A percentile compares a stretch with the other conserved stretches of the same genome.
phyloP scores from a whole-genome alignment of 2,329 filamentous ascomycete species.

The Aspergillus candidus region DNA sequence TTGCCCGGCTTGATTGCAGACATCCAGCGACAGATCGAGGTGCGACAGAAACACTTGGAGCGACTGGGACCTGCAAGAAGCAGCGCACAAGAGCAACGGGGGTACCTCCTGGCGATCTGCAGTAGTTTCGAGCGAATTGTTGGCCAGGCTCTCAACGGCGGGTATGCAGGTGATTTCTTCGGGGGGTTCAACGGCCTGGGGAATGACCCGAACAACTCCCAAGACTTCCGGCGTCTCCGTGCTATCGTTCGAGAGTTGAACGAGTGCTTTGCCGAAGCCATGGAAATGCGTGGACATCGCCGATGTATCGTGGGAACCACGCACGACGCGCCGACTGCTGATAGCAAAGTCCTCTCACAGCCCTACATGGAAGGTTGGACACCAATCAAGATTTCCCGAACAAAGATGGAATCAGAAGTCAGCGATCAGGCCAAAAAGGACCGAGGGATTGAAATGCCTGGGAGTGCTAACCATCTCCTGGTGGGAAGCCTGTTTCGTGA shows the following conservation, averaged over 20 bases:
- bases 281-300: slow-evolving; percentile 14
- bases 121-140: slow-evolving; percentile 35
- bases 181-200: slow-evolving; percentile 10
- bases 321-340: background rate
- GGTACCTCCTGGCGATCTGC: slow-evolving; percentile 30
- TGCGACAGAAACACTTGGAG: slow-evolving; percentile 24
- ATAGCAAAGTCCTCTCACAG: background rate
- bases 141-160: slow-evolving; percentile 35
- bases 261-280: slow-evolving; percentile 22
- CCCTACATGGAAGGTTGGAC: slow-evolving; percentile 14
- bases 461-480: slow-evolving; percentile 27
- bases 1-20: slow-evolving; percentile 35
- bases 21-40: slow-evolving; percentile 26
- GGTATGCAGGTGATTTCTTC: slow-evolving; percentile 40
- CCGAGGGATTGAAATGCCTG: slow-evolving; percentile 32
- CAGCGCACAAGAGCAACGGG: slow-evolving; percentile 20
- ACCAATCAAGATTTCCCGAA: slow-evolving; percentile 1
- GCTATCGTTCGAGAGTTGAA: slow-evolving; percentile 22
- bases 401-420: slow-evolving; percentile 13
- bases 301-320: slow-evolving; percentile 4
- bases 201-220: slow-evolving; percentile 7
- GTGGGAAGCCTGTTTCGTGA: slow-evolving; percentile 30
- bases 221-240: slow-evolving; percentile 22
- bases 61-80: slow-evolving; percentile 22
- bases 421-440: slow-evolving; percentile 22